Base-by-base conservation (phyloP, 2,329 filamentous ascomycete genomes). In the Thelonectria blattea region DNA sequence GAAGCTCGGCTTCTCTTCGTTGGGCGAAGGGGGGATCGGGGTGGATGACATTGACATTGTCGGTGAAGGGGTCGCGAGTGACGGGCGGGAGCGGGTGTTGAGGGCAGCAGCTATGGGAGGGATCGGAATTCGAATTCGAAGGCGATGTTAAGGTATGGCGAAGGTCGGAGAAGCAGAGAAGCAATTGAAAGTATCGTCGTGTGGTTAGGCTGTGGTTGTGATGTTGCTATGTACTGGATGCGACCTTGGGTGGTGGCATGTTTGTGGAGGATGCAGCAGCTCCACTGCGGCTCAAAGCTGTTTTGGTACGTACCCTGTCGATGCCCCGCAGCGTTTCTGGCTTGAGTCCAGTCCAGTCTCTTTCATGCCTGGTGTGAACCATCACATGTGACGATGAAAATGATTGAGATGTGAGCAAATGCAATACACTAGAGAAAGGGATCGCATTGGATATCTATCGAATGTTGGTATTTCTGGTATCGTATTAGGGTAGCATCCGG, bases 1-100 rank as follows among this genome's bases (percentile, higher is more conserved):
- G 65, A 87, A 85, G 48, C 76, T 75, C 24, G 79, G 74, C 69
- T 77, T 79, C 63, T 84, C 82, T 61, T 83, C 80, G 57, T 66
- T 67, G 48, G 74, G 75, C 20, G 75, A 76, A n/a, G 75, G 72
- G 39, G 74, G 70, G 18, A 71, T 66, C 32, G 72, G 71, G 46
- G 69, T 62, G 51, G 54, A 50, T 9, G 69, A 68, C 74, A 75
- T 76, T 58, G 46, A 30, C 56, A 75, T 76, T 58, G 47, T 58
- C 34, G 57, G 45, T 55, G 43, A 57, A 27, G 24, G 30, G 47
- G 43, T 17, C 41, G 39, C 22, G 49, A 32, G 22, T 30, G 8
- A 46, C 17, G 17, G n/a, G 18, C 27, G 12, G 55, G 17, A 20
- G 17, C 37, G 42, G 41, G 11, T 42, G 32, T 51, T n/a, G 15